Evolutionary conservation across 2,329 filamentous ascomycete species (phyloP).

Genomic region (Rhinocladiella mackenziei): DNA sequence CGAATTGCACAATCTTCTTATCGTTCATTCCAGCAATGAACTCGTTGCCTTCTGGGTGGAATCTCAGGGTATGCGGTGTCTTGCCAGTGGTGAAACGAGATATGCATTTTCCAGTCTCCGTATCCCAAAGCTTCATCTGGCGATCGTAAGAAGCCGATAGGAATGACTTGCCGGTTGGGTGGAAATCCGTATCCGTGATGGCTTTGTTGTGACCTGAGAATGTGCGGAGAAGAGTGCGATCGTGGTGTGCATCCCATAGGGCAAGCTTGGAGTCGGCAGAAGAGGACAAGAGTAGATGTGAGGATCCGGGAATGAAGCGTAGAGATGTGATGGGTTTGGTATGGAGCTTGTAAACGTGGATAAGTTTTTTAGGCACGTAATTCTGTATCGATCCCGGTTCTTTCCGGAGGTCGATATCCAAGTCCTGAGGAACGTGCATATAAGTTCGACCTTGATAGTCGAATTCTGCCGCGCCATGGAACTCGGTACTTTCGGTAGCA

Average conservation of each 20-base stretch:
- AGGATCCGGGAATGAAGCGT: slow-evolving; percentile 82
- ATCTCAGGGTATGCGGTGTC: slow-evolving; percentile 89
- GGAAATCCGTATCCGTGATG: slow-evolving; percentile 86
- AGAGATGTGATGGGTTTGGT: slow-evolving; percentile 81
- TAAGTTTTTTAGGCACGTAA: slow-evolving; percentile 88
- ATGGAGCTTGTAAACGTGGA: slow-evolving; percentile 85
- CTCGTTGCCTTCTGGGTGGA: slow-evolving; percentile 85
- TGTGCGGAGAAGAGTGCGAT: slow-evolving; percentile 81
- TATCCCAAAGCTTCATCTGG: slow-evolving; percentile 97
- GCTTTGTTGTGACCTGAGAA: slow-evolving; percentile 88
- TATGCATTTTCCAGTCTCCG: slow-evolving; percentile 85
- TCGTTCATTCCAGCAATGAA: slow-evolving; percentile 97
- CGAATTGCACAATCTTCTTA: slow-evolving; percentile 98
- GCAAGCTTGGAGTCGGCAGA: slow-evolving; percentile 87
- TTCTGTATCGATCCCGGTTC: slow-evolving; percentile 77
- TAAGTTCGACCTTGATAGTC: slow-evolving; percentile 96
- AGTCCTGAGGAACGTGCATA: slow-evolving; percentile 92
- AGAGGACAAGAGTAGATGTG: slow-evolving; percentile 84
- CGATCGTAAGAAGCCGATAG: slow-evolving; percentile 89
- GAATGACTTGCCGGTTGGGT: slow-evolving; percentile 75
- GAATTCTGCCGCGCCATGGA: slow-evolving; percentile 76
- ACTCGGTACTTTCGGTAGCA: slow-evolving; percentile 74
- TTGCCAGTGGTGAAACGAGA: slow-evolving; percentile 89
- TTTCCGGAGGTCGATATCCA: slow-evolving; percentile 80
- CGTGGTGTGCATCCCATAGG: slow-evolving; percentile 91